Evolutionary conservation across 805 yeast species (phyloP), one percentile per base, ranked within the genome.

Genomic region (Kodamaea laetipori): DNA sequence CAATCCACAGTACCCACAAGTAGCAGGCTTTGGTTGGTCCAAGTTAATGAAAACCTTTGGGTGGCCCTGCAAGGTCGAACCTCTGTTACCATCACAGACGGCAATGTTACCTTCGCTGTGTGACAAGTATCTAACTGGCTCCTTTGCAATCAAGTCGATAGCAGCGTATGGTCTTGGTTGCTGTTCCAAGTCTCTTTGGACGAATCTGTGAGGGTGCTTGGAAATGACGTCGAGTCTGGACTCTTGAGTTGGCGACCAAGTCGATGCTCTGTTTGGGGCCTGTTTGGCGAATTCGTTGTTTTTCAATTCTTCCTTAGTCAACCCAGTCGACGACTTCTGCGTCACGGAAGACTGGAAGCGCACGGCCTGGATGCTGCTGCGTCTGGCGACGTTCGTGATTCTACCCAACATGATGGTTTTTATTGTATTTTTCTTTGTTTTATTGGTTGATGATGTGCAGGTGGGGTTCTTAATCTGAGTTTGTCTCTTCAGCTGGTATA

Each of bases 161-260:
- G 95, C 95, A 32, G 95, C 86, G 49, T 80, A 80, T 5, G 95
- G 89, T 55, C 75, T 77, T 43, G 96, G 96, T 67, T 87, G 94
- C 35, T 67, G 58, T 4, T 67, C 65, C 44, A 87, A 68, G 57
- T 87, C 89, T 50, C 69, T 78, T 55, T 86, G 95, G 39, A 82
- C 78, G 56, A 87, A 87, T 53, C 90, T 74, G 41, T 57, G 58
- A 3, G 86, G 81, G 47, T 81, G 76, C 23, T 54, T 62, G 42
- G 75, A 62, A 57, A 78, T 66, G 15, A 81, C 78, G 25, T 79
- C 81, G 30, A 71, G 58, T 59, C 88, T 76, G 30, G 82, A 69
- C 41, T 69, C 75, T 67, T 88, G 96, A 4, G 82, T 73, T 6
- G 69, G 65, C 1, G 95, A 80, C 96, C 96, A 88, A 9, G 86